Conservation (phyloP, 2,329 filamentous ascomycete species). For the Coniella vitis region DNA sequence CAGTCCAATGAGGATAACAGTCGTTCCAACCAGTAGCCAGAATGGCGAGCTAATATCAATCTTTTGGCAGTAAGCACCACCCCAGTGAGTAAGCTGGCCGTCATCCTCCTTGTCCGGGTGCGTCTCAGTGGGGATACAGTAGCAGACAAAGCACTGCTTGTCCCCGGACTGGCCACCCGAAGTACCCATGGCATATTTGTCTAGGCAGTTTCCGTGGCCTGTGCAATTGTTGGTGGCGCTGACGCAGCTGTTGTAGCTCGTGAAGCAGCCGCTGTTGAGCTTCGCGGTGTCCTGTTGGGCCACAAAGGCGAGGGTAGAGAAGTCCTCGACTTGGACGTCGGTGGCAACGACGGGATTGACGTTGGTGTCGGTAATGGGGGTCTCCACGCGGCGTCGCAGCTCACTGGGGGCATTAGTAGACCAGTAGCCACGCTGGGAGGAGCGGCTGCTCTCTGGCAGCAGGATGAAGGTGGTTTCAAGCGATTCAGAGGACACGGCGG, state of each 20-base stretch:
- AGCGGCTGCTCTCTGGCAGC: conserved; percentile 39
- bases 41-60: conserved; percentile 83
- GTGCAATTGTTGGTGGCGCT: conserved; percentile 71
- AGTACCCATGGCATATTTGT: conserved; percentile 49
- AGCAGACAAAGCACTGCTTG: conserved; percentile 68
- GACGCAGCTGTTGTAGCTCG: conserved; percentile 60
- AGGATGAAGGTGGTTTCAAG: conserved; percentile 52
- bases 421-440: conserved; percentile 33
- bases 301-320: conserved; percentile 25
- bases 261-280: conserved; percentile 63
- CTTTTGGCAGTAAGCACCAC: conserved; percentile 82
- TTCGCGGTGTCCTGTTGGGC: conserved; percentile 38
- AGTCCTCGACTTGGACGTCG: conserved; percentile 12
- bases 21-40: conserved; percentile 75
- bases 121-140: conserved; percentile 56
- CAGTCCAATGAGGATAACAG: conserved; percentile 60
- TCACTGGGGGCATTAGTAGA: conserved; percentile 31
- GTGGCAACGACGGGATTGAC: conserved; percentile 18
- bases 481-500: conserved; percentile 40
- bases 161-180: conserved; percentile 32
- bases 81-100: conserved; percentile 55
- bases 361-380: conserved; percentile 32
- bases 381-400: conserved; percentile 43
- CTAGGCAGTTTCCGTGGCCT: conserved; percentile 69
- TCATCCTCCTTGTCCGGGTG: conserved; percentile 32